Evolutionary conservation across 2,329 filamentous ascomycete species (phyloP).

Genomic region (Ceratocystis diversiconidia): DNA sequence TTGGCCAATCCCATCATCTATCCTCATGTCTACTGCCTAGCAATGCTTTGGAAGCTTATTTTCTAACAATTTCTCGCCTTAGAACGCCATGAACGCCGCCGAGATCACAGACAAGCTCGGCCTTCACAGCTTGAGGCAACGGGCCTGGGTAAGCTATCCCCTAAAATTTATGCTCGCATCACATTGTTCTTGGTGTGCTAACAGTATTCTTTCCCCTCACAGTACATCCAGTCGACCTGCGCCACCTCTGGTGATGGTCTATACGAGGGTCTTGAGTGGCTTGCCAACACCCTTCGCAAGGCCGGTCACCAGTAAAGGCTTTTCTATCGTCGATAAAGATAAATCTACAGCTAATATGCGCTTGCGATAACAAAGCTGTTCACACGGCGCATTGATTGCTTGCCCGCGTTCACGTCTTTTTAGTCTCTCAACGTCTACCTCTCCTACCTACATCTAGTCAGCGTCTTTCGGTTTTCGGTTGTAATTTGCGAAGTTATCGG

Average conservation of each 20-base stretch:
- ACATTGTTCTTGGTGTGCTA: slow-evolving; percentile 18
- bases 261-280: slow-evolving; percentile 96
- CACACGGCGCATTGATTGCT: slow-evolving; percentile 11
- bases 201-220: slow-evolving; percentile 18
- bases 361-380: slow-evolving; percentile 17
- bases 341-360: slow-evolving; percentile 18
- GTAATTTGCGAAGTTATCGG: slow-evolving; percentile 43
- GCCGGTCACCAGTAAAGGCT: slow-evolving; percentile 45
- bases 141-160: slow-evolving; percentile 73
- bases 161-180: not conserved
- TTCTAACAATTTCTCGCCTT: slow-evolving; percentile 15
- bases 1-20: not conserved
- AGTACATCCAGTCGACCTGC: slow-evolving; percentile 99
- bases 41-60: not conserved
- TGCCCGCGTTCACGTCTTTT: slow-evolving; percentile 17
- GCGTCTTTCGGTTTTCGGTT: slow-evolving; percentile 36
- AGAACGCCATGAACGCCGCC: slow-evolving; percentile 99
- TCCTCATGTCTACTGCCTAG: not conserved
- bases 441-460: slow-evolving; percentile 18
- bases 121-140: slow-evolving; percentile 96
- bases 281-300: slow-evolving; percentile 72
- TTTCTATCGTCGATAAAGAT: slow-evolving; percentile 11
- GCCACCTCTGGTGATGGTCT: slow-evolving; percentile 98
- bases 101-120: slow-evolving; percentile 99
- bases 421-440: slow-evolving; percentile 18